Evolutionary conservation across 768 basidiomycete species (phyloP), one percentile per base, ranked within the genome.

Genomic region (Mycena pura): DNA sequence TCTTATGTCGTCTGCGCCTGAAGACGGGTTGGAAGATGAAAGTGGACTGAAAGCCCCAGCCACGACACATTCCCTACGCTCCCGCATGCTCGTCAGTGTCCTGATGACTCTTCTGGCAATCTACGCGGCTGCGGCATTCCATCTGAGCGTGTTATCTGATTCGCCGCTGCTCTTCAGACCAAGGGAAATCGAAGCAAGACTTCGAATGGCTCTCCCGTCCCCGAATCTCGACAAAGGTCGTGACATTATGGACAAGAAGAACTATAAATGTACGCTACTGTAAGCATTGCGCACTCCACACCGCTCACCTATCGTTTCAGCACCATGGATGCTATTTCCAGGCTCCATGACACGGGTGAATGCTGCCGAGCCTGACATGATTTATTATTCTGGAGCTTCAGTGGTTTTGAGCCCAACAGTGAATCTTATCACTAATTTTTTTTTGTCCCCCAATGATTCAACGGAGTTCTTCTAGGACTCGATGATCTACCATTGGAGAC

Each of bases 401-500:
- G 47, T 63, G 38, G 39, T 63, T 28, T 56, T 63, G 6, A 63
- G 61, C 25, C 47, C 54, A 32, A 31, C 61, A 11, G 61, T 63
- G 38, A 56, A 31, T n/a, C 9, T 21, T 25, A 14, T 29, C 24
- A 29, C n/a, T n/a, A n/a, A n/a, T n/a, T n/a, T n/a, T n/a, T n/a
- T n/a, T n/a, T 25, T 29, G n/a, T n/a, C 28, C 41, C 36, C 28
- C n/a, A 19, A 24, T 45, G 32, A 41, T 43, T 47, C 4, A 62
- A 21, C 21, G 29, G 29, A 31, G 28, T 51, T 48, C 24, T 22
- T 44, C 8, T 17, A 67, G 66, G 66, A 67, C 25, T 65, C 66
- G 6, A 67, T 67, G 65, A 66, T 67, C 49, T 67, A 62, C 38
- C 54, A 61, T 25, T 67, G 66, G 66, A 47, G 31, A 21, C 34